Conservation (phyloP, 495 filamentous ascomycete genomes). For the Staphylotrichum longicolle region DNA sequence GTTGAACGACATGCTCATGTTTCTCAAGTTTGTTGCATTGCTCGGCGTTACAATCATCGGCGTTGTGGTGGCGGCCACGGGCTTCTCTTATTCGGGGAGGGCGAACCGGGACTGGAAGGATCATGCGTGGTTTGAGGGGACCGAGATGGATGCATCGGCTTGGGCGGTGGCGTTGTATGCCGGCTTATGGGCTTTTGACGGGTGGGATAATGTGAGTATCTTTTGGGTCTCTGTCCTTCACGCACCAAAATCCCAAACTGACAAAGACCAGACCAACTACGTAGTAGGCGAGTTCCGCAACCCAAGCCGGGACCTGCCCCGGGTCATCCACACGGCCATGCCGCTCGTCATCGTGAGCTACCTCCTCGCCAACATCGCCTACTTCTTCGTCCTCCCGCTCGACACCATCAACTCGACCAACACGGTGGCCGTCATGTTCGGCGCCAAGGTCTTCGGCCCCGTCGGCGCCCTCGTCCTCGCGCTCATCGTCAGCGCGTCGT, state of each 20-base stretch:
- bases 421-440: conserved; percentile 93
- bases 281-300: conserved; percentile 95
- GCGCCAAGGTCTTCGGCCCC: conserved; percentile 82
- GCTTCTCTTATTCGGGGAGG: conserved; percentile 68
- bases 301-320: conserved; percentile 82
- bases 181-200: conserved; percentile 96
- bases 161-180: conserved; percentile 95
- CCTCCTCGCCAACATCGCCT: conserved; percentile 84
- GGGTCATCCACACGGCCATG: conserved; percentile 96
- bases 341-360: conserved; percentile 89
- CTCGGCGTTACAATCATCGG: conserved; percentile 84
- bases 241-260: conserved; percentile 16
- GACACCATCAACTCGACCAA: conserved; percentile 76
- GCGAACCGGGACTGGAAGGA: conserved; percentile 87
- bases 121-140: conserved; percentile 84
- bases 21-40: conserved; percentile 90
- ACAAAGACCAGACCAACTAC: conserved; percentile 74
- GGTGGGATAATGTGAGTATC: conserved; percentile 90
- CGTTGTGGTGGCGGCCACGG: conserved; percentile 85
- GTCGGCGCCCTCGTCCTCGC: conserved; percentile 81
- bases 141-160: conserved; percentile 69
- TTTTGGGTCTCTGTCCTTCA: background rate
- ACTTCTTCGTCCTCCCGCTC: conserved; percentile 91
- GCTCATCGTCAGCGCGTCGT: conserved; percentile 82
- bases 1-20: conserved; percentile 88